Evolutionary conservation across 2,329 filamentous ascomycete species (phyloP).

Genomic region (Talaromyces marneffei): DNA sequence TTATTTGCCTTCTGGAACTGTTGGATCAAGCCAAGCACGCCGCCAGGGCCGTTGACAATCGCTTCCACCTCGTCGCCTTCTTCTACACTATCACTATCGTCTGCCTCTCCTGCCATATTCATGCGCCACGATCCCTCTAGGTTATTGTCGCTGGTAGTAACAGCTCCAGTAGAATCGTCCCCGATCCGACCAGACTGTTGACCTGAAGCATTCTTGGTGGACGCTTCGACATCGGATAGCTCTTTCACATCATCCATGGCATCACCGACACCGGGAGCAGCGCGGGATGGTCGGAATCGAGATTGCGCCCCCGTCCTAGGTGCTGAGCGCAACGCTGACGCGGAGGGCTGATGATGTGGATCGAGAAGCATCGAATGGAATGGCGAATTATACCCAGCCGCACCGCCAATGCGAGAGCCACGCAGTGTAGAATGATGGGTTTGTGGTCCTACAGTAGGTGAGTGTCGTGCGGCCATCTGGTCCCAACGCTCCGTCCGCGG

Average conservation of each 20-base stretch:
- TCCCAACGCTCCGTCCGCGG: constrained; percentile 37
- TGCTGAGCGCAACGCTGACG: constrained; percentile 31
- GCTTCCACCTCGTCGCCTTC: constrained; percentile 45
- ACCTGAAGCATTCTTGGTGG: constrained; percentile 4
- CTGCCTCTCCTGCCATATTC: constrained; percentile 32
- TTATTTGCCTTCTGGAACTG: constrained; percentile 58
- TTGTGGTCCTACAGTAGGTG: constrained; percentile 18
- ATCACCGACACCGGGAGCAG: constrained; percentile 19
- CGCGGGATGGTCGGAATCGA: constrained; percentile 27
- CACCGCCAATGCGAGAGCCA: constrained; percentile 23
- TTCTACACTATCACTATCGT: constrained; percentile 40
- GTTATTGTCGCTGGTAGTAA: constrained; percentile 49
- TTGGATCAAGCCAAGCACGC: constrained; percentile 60
- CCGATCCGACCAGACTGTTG: constrained; percentile 19
- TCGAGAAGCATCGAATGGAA: constrained; percentile 42
- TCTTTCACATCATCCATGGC: constrained; percentile 30
- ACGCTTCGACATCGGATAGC: constrained; percentile 16
- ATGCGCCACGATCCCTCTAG: constrained; percentile 51
- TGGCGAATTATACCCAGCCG: constrained; percentile 29
- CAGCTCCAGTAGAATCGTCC: constrained; percentile 33
- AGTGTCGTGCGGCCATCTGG: constrained; percentile 18
- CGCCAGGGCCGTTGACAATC: constrained; percentile 42
- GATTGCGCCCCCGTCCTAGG: constrained; percentile 23
- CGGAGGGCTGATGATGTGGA: constrained; percentile 42
- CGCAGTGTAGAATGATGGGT: constrained; percentile 27